These are phyloP conservation scores for Lithospermum erythrorhizon DNA, from an alignment of 257 asterid species.

Conservation along the genomic window DNA sequence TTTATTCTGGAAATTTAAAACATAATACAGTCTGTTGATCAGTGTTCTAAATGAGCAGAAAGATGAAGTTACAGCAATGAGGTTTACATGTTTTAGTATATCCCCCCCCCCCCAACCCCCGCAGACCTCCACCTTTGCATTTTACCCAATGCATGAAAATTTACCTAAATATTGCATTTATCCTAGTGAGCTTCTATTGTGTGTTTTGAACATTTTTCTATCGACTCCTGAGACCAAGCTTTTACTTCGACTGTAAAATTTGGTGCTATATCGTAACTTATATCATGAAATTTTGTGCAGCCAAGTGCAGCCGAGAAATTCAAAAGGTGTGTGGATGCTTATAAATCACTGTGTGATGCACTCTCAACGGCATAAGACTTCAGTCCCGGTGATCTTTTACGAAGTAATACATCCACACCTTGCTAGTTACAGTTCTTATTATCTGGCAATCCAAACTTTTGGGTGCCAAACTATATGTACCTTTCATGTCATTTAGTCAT, in stretches of 20 bases:
- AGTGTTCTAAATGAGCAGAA: too few relatives aligned
- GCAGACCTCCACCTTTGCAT: too few relatives aligned
- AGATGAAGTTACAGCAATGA: too few relatives aligned
- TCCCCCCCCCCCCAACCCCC: too few relatives aligned
- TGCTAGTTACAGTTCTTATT: neutral
- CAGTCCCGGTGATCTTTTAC: neutral
- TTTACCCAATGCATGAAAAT: too few relatives aligned
- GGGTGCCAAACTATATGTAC: too few relatives aligned
- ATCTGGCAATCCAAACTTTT: neutral
- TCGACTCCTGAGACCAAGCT: neutral
- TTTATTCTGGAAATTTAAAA: too few relatives aligned
- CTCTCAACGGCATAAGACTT: constrained; percentile 28
- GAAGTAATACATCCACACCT: neutral
- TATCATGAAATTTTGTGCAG: constrained; percentile 24
- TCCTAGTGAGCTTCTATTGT: neutral
- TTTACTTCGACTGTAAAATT: neutral
- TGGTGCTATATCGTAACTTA: neutral
- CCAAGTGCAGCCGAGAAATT: constrained; percentile 68
- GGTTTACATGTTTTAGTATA: too few relatives aligned
- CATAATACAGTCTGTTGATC: too few relatives aligned
- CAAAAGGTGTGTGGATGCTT: constrained; percentile 61
- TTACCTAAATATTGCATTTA: neutral
- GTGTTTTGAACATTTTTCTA: neutral
- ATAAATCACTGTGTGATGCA: constrained; percentile 57
- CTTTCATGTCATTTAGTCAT: neutral